These are phyloP conservation scores for Metarhizium guizhouense DNA, from an alignment of 2,329 filamentous ascomycete genomes.

Conservation along the genomic window DNA sequence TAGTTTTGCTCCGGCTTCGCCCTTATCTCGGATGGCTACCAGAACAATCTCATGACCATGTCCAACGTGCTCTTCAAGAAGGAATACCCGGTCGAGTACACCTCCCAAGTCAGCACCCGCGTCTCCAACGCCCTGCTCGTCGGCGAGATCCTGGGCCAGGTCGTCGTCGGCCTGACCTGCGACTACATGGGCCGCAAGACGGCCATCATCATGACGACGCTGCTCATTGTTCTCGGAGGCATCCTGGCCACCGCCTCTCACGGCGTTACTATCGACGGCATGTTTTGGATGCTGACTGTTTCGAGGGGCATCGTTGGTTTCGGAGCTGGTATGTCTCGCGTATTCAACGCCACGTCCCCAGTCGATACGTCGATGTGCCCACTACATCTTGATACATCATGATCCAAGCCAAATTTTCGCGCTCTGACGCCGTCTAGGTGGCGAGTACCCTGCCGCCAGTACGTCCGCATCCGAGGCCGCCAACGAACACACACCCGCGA, in stretches of 20 bases:
- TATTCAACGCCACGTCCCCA: no score
- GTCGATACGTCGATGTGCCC: neutral
- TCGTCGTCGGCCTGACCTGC: constrained; percentile 32
- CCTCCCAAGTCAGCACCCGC: constrained; percentile 27
- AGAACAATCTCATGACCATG: constrained; percentile 29
- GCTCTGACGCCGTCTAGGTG: constrained; percentile 10
- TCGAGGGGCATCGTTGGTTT: constrained; percentile 40
- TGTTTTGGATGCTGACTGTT: constrained; percentile 45
- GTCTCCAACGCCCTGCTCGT: constrained; percentile 32
- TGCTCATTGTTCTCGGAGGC: constrained; percentile 36
- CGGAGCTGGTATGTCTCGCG: constrained; percentile 22
- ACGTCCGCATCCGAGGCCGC: constrained; percentile 37
- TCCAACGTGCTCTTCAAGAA: constrained; percentile 21
- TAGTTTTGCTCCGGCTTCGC: constrained; percentile 23
- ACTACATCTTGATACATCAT: no score
- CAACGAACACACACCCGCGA: constrained; percentile 32
- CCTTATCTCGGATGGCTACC: constrained; percentile 26
- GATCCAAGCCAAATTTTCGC: no score
- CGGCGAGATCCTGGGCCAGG: constrained; percentile 32
- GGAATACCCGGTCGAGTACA: constrained; percentile 26
- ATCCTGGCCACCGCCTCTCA: constrained; percentile 37
- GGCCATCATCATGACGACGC: constrained; percentile 36
- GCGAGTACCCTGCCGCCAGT: constrained; percentile 38
- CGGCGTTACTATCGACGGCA: constrained; percentile 34
- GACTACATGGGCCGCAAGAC: constrained; percentile 39